These are phyloP conservation scores for Grigorovia transvaalensis DNA, from an alignment of 805 yeast species.

Conservation along the genomic window DNA sequence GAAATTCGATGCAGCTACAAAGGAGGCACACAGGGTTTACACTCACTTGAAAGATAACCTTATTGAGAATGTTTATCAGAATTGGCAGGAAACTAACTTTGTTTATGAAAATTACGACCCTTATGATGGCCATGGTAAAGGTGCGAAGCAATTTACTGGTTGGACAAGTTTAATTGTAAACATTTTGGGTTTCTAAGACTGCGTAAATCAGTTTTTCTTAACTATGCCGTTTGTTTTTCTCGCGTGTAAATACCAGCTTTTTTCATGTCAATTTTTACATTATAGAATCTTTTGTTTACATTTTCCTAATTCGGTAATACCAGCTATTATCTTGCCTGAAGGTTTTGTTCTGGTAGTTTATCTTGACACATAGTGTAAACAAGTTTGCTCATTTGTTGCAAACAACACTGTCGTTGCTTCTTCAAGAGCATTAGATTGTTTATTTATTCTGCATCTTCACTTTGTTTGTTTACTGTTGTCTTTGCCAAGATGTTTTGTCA, in stretches of 20 bases:
- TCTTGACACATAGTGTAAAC: background rate
- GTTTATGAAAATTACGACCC: slow-evolving; percentile 91
- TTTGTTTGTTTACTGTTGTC: background rate
- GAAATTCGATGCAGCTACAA: slow-evolving; percentile 1
- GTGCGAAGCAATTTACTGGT: slow-evolving; percentile 85
- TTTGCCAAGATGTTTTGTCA: background rate
- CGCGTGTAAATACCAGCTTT: background rate
- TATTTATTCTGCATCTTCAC: background rate
- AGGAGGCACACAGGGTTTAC: slow-evolving; percentile 42
- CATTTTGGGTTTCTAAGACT: slow-evolving; percentile 43
- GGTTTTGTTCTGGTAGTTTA: background rate
- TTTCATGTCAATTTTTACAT: background rate
- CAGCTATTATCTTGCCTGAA: slow-evolving; percentile 1
- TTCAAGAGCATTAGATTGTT: background rate
- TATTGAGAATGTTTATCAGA: slow-evolving; percentile 54
- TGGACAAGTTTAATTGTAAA: slow-evolving; percentile 81
- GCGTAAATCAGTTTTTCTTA: background rate
- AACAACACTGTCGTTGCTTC: background rate
- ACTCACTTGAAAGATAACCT: slow-evolving; percentile 50
- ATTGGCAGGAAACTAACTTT: slow-evolving; percentile 68
- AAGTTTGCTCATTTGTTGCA: background rate
- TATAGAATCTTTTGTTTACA: background rate
- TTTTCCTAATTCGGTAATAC: background rate
- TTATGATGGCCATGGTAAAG: slow-evolving; percentile 58
- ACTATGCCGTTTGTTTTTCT: background rate